Percentiles rank a stretch among this genome's conserved stretches.
These are phyloP conservation scores for Colletotrichum phormii DNA, from an alignment of 2,329 filamentous ascomycete genomes.

Conservation along the genomic window DNA sequence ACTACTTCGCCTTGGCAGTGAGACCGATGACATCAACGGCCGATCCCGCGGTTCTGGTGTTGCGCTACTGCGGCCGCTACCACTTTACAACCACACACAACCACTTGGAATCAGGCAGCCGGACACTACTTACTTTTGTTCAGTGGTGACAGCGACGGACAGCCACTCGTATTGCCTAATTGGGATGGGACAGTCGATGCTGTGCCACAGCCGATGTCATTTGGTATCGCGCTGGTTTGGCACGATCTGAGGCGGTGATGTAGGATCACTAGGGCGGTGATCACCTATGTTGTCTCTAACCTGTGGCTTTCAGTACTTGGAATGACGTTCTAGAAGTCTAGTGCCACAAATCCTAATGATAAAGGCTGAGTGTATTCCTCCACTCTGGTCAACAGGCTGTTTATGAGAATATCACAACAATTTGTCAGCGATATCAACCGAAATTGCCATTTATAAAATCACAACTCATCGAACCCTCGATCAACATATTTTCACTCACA, in stretches of 20 bases:
- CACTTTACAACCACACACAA: not conserved
- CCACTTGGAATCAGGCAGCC: not conserved
- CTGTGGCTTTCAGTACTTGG: not conserved
- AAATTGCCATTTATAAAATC: not conserved
- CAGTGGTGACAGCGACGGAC: not conserved
- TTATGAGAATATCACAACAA: not conserved
- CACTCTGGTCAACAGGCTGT: not conserved
- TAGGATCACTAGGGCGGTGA: not conserved
- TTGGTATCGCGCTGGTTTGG: not conserved
- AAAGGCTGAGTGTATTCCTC: not conserved
- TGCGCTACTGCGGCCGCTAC: not conserved
- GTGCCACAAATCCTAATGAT: not conserved
- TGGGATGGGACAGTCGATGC: not conserved
- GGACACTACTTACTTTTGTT: too few relatives aligned
- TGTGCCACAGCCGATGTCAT: slow-evolving; percentile 34
- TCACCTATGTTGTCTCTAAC: not conserved
- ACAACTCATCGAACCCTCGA: not conserved
- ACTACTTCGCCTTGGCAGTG: slow-evolving; percentile 15
- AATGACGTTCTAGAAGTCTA: not conserved
- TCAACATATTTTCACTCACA: not conserved
- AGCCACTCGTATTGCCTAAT: slow-evolving; percentile 19
- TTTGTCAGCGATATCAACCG: too few relatives aligned
- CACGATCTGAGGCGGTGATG: slow-evolving; percentile 2
- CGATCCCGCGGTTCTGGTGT: slow-evolving; percentile 11
- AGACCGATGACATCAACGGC: slow-evolving; percentile 34